Base-by-base conservation (phyloP, 225 moss, liverwort and hornwort species). In the Sphagnum tenellum region DNA sequence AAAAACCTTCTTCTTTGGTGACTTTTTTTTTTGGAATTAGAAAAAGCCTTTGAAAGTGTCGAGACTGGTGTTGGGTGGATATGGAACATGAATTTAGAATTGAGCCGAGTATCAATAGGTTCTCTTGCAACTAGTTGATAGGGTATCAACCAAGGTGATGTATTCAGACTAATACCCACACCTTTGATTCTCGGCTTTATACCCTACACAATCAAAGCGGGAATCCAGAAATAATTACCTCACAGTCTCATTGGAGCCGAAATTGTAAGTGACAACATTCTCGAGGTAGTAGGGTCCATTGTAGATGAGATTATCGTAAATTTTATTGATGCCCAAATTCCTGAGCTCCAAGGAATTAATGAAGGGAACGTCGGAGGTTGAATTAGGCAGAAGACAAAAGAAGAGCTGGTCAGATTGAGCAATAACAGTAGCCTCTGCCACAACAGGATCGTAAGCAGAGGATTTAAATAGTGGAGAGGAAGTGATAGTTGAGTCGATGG, bases 321-420 rank as follows among this genome's bases (percentile, higher is more conserved):
- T 4, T 66, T 62, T 69, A 2, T 3, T n/a, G 9, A 6, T 2
- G 50, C 8, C 67, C 4, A 82, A 58, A 50, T 50, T 45, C 2
- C 79, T 76, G 4, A 76, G 5, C 59, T 79, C 79, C 7, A 82
- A 66, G 50, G 68, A 59, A 51, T 69, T 82, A 44, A 82, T 70
- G 6, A 82, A 82, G 2, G 82, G 78, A 7, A 66, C 73, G 69
- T 69, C 76, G 1, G 4, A 2, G 4, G 29, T 48, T 4, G 9
- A n/a, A 2, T 4, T 50, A 44, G 73, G 82, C 12, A 64, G 76
- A 4, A 79, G 73, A 55, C 76, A 82, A 48, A 79, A 63, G 29
- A 76, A 67, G 7, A 79, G 69, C 3, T 53, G 61, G 12, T 44
- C 8, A 10, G 71, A 62, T 12, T 55, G 57, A 3, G 82, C 73